Percentiles rank a stretch among this genome's conserved stretches.
Conservation (phyloP, 176 grass and related monocot genomes). For the Sorghum bicolor region DNA sequence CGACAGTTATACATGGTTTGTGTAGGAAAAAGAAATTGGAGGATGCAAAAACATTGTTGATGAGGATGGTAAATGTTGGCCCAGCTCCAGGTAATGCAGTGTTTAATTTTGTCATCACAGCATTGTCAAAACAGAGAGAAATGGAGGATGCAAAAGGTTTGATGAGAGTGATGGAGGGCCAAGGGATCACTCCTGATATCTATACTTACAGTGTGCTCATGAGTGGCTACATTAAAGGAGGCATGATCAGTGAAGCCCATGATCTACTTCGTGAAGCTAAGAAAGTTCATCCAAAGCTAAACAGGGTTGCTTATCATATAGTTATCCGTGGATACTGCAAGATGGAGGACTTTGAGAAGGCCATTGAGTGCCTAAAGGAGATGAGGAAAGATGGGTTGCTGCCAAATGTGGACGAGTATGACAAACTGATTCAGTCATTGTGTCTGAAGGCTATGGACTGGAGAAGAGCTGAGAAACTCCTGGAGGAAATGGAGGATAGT, state of each 20-base stretch:
- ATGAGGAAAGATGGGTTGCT: slow-evolving; percentile 84
- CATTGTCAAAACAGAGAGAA: slow-evolving; percentile 66
- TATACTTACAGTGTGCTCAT: slow-evolving; percentile 92
- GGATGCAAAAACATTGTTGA: slow-evolving; percentile 64
- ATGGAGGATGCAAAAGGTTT: slow-evolving; percentile 72
- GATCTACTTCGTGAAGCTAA: slow-evolving; percentile 65
- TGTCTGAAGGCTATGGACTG: slow-evolving; percentile 94
- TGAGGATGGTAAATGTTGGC: slow-evolving; percentile 68
- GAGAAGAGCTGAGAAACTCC: slow-evolving; percentile 68
- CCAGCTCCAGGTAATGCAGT: slow-evolving; percentile 67
- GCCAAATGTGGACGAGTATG: slow-evolving; percentile 89
- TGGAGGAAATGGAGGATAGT: slow-evolving; percentile 70
- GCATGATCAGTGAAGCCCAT: slow-evolving; percentile 84
- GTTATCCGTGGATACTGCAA: slow-evolving; percentile 96
- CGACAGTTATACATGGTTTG: slow-evolving; percentile 64
- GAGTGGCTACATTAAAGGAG: slow-evolving; percentile 73
- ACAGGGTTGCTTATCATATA: slow-evolving; percentile 65
- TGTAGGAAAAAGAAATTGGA: slow-evolving; percentile 58
- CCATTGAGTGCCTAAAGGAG: slow-evolving; percentile 77
- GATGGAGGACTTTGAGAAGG: slow-evolving; percentile 83
- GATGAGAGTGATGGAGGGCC: slow-evolving; percentile 62
- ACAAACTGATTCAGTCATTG: slow-evolving; percentile 80
- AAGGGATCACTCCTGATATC: slow-evolving; percentile 67
- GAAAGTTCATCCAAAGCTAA: slow-evolving; percentile 61
- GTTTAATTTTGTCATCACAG: slow-evolving; percentile 88